Evolutionary conservation across 2,329 filamentous ascomycete genomes (phyloP), one percentile per base, ranked within the genome.

Genomic region (Ilyonectria destructans): DNA sequence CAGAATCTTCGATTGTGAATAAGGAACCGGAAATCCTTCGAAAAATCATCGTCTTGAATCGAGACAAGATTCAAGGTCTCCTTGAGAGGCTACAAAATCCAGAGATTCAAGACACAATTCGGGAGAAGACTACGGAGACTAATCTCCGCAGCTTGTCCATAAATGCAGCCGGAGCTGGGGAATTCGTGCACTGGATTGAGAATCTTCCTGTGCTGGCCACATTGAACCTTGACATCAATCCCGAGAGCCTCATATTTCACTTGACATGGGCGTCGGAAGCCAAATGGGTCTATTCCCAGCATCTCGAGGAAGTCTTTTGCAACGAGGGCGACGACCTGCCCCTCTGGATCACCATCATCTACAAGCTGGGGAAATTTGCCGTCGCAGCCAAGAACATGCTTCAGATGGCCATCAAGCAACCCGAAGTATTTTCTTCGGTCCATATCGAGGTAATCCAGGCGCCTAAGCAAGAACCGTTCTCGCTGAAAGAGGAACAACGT

Each of bases 321-420:
- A n/a, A 51, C 0, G 23, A 33, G 0, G 35, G 19, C 26, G 40
- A 23, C 4, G 57, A 64, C 19, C 19, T 69, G 40, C 74, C 74
- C 21, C 40, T 12, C 19, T 71, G 74, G 70, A 19, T 77, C 2
- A 19, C 58, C n/a, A n/a, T 26, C 21, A 10, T 75, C 1, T 69
- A 78, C 35, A 80, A 80, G 57, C 29, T 80, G 4, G 77, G 67
- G 13, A 76, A 77, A 1, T 80, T 79, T 62, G 58, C 57, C n/a
- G 62, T 65, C 4, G 76, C 77, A 15, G 67, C 69, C 1, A 78
- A 77, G 60, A 65, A 74, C 3, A 75, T 80, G 71, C 66, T 79
- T 6, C 77, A 78, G 26, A 15, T 78, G 10, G 76, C 77, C 10
- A 35, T 62, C 0, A 77, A 76, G 33, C 51, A 75, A 43, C 75